Evolutionary conservation across 805 yeast species (phyloP).

Genomic region (Kuraishia cidri): DNA sequence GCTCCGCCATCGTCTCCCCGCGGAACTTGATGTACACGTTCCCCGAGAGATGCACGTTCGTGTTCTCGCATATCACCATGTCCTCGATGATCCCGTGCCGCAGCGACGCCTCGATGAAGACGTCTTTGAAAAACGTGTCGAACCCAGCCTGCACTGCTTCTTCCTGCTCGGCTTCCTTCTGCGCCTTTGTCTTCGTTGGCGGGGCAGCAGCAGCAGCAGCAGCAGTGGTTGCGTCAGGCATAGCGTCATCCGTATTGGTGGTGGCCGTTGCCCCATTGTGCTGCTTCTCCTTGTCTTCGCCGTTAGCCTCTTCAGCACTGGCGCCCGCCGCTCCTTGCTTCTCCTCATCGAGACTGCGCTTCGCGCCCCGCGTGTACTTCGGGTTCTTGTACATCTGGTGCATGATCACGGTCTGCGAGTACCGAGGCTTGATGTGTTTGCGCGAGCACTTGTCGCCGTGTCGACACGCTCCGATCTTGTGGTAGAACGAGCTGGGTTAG

Average conservation of each 20-base stretch:
- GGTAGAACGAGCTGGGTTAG: slow-evolving; percentile 48
- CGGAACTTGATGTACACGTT: slow-evolving; percentile 69
- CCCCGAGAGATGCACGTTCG: slow-evolving; percentile 75
- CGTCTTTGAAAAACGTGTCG: slow-evolving; percentile 60
- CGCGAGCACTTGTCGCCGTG: slow-evolving; percentile 87
- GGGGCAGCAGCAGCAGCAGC: not conserved
- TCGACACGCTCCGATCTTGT: slow-evolving; percentile 86
- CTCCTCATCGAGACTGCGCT: no score
- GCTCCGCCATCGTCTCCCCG: slow-evolving; percentile 45
- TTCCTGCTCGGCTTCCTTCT: slow-evolving; percentile 4
- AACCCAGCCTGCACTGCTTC: slow-evolving; percentile 32
- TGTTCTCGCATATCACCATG: slow-evolving; percentile 74
- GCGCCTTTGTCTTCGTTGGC: slow-evolving; percentile 1
- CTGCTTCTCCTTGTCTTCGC: not conserved
- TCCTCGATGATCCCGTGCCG: slow-evolving; percentile 43
- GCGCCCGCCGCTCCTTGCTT: slow-evolving; percentile 1
- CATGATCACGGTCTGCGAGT: slow-evolving; percentile 57
- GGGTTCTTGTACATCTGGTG: slow-evolving; percentile 62
- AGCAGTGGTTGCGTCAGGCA: not conserved
- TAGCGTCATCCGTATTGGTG: slow-evolving; percentile 1
- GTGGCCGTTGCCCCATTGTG: not conserved
- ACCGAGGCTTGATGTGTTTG: slow-evolving; percentile 56
- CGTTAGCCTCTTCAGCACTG: not conserved
- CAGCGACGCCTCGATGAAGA: slow-evolving; percentile 51
- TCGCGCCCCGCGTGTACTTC: no score